A percentile compares a stretch with the other conserved stretches of the same genome.
These are phyloP conservation scores for Monascus purpureus DNA, from an alignment of 495 filamentous ascomycete genomes.

Conservation along the genomic window DNA sequence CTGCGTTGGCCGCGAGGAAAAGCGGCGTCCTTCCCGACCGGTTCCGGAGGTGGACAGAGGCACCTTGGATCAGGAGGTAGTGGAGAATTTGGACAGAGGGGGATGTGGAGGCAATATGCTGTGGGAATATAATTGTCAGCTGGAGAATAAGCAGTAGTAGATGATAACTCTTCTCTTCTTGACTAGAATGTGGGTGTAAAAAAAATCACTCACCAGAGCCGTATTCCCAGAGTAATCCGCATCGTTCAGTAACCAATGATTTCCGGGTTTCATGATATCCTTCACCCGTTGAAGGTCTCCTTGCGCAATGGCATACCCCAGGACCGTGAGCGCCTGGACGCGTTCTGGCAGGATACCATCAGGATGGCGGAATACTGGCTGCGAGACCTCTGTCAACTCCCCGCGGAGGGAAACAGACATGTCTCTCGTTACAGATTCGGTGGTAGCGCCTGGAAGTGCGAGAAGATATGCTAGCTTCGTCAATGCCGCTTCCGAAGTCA, in stretches of 20 bases:
- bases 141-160: neutral
- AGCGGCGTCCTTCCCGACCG: conserved; percentile 67
- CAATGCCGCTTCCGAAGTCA: conserved; percentile 87
- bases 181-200: neutral
- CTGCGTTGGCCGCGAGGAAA: conserved; percentile 56
- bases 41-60: conserved; percentile 79
- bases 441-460: conserved; percentile 46
- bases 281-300: conserved; percentile 51
- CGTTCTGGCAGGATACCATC: conserved; percentile 34
- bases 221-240: conserved; percentile 86
- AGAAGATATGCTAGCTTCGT: conserved; percentile 89
- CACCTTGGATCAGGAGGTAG: conserved; percentile 61
- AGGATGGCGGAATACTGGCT: conserved; percentile 57
- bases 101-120: conserved; percentile 53
- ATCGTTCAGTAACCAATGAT: conserved; percentile 55
- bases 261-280: conserved; percentile 51
- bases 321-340: conserved; percentile 45
- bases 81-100: conserved; percentile 48
- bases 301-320: conserved; percentile 70
- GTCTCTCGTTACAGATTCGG: conserved; percentile 46
- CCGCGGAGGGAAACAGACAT: conserved; percentile 73
- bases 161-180: too few species aligned
- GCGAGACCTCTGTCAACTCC: conserved; percentile 66
- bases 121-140: conserved; percentile 5
- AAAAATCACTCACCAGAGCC: conserved; percentile 42